phyloP scores from a whole-genome alignment of 768 basidiomycete genomes.

The Naematelia aurantialba region DNA sequence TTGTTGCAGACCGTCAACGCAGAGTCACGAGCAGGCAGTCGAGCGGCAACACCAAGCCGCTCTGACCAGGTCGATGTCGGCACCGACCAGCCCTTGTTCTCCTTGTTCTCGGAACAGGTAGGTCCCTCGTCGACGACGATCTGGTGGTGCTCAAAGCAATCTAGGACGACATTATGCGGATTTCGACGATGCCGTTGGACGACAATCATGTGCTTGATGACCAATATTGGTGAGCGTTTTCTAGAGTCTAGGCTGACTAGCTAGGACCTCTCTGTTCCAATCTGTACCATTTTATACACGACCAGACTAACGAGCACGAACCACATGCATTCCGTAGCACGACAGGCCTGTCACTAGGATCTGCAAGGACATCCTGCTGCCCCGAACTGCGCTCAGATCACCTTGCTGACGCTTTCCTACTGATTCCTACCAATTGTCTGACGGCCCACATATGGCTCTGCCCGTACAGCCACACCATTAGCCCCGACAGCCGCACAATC shows the following conservation, averaged over 20 bases:
- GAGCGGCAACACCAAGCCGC: background rate
- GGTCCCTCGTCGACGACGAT: background rate
- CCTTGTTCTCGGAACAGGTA: background rate
- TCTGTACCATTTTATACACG: background rate
- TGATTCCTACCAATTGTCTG: too few relatives aligned
- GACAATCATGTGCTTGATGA: background rate
- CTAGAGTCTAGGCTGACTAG: background rate
- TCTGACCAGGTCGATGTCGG: background rate
- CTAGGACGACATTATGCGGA: background rate
- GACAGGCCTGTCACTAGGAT: too few relatives aligned
- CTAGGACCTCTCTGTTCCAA: background rate
- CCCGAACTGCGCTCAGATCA: too few relatives aligned
- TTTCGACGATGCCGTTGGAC: background rate
- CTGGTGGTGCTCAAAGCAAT: background rate
- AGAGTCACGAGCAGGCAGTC: background rate
- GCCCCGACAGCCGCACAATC: too few relatives aligned
- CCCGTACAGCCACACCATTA: too few relatives aligned
- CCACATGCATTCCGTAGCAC: too few relatives aligned
- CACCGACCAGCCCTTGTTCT: background rate
- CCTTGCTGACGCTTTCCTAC: too few relatives aligned
- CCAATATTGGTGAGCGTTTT: background rate
- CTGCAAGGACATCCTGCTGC: background rate
- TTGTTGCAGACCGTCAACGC: background rate
- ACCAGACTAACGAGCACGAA: background rate
- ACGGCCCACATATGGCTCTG: too few relatives aligned